A percentile compares a stretch with the other conserved stretches of the same genome.
phyloP scores from a whole-genome alignment of 352 stramenopile genomes.

The Phytophthora palmivora region DNA sequence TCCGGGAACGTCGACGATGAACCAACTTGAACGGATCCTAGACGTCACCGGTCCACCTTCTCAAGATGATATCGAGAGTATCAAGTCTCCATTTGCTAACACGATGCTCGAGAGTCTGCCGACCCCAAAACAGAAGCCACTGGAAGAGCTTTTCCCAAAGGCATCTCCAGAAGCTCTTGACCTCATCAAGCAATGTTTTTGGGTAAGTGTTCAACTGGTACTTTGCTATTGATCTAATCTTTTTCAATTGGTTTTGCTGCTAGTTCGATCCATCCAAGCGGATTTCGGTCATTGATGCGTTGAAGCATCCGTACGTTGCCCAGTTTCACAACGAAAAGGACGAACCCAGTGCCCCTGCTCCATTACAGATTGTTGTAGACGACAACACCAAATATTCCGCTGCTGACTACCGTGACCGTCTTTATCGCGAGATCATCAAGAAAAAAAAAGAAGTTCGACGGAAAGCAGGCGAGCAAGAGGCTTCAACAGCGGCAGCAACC shows the following conservation, averaged over 20 bases:
- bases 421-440: slow-evolving; percentile 95
- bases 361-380: slow-evolving; percentile 90
- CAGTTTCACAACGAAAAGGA: slow-evolving; percentile 97
- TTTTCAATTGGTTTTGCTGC: slow-evolving; percentile 9
- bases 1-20: slow-evolving; percentile 96
- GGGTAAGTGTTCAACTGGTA: slow-evolving; percentile 43
- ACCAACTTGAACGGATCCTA: slow-evolving; percentile 97
- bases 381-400: slow-evolving; percentile 96
- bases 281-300: slow-evolving; percentile 83
- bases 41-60: slow-evolving; percentile 93
- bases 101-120: slow-evolving; percentile 95
- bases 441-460: slow-evolving; percentile 92
- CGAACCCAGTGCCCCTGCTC: slow-evolving; percentile 78
- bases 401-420: slow-evolving; percentile 92
- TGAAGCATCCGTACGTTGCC: slow-evolving; percentile 94
- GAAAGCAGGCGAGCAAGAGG: slow-evolving; percentile 41
- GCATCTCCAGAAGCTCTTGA: slow-evolving; percentile 89
- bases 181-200: slow-evolving; percentile 90
- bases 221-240: slow-evolving; percentile 4
- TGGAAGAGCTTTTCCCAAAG: slow-evolving; percentile 91
- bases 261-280: slow-evolving; percentile 94
- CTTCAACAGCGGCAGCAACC: slow-evolving; percentile 2
- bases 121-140: slow-evolving; percentile 66
- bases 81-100: slow-evolving; percentile 93
- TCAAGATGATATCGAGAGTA: slow-evolving; percentile 91